A percentile compares a stretch with the other conserved stretches of the same genome.
Evolutionary conservation across 495 filamentous ascomycete genomes (phyloP).

Genomic region (Cercophora scortea): DNA sequence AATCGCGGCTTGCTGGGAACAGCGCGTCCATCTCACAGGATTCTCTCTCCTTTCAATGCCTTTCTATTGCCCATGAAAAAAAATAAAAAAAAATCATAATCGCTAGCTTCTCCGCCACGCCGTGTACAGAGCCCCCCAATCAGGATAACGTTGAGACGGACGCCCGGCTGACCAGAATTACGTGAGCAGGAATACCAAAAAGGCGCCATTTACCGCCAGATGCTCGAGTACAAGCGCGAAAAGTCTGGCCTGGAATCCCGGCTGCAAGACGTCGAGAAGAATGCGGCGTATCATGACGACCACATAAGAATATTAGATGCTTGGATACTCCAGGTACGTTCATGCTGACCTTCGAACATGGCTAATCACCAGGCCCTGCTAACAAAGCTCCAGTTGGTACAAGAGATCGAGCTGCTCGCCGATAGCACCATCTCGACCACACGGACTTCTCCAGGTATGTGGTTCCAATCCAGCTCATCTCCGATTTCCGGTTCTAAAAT

Average conservation of each 20-base stretch:
- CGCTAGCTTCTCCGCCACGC: constrained; percentile 18
- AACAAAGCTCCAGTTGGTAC: constrained; percentile 56
- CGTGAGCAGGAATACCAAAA: constrained; percentile 78
- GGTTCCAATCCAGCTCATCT: constrained; percentile 16
- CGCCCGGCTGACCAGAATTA: constrained; percentile 23
- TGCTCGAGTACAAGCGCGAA: constrained; percentile 94
- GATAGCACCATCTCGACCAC: constrained; percentile 39
- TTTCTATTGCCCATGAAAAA: constrained; percentile 2
- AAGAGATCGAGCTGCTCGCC: constrained; percentile 71
- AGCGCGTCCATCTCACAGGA: constrained; percentile 26
- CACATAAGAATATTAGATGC: constrained; percentile 82
- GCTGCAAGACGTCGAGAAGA: constrained; percentile 67
- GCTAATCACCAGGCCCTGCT: constrained; percentile 14
- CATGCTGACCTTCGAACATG: background rate
- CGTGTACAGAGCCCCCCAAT: constrained; percentile 18
- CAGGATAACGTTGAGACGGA: constrained; percentile 14
- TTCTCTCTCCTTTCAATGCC: constrained; percentile 16
- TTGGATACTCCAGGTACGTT: constrained; percentile 82
- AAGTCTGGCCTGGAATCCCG: constrained; percentile 67
- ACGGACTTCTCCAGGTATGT: constrained; percentile 45
- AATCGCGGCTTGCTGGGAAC: constrained; percentile 41
- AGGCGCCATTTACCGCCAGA: constrained; percentile 93
- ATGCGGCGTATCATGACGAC: constrained; percentile 74
- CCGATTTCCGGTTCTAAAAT: constrained; percentile 28
- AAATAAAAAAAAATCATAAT: constrained; percentile 8